Conservation (phyloP, 371 early-diverging fungal genomes). For the Spiromyces aspiralis region DNA sequence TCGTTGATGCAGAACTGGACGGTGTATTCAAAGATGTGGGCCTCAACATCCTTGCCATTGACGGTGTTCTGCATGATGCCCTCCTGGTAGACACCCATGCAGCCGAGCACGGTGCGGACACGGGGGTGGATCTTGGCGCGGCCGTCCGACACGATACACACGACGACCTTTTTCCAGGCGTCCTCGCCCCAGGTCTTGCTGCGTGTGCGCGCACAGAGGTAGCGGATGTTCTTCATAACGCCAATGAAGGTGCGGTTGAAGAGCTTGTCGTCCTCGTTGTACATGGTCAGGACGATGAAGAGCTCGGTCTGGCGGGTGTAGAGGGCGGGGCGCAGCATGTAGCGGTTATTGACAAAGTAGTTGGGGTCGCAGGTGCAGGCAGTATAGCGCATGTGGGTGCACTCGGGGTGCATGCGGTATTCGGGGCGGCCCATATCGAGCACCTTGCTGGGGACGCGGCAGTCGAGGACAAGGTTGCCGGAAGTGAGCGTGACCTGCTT, state of each 20-base stretch:
- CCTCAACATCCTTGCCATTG: slow-evolving; percentile 44
- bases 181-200: slow-evolving; percentile 68
- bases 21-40: slow-evolving; percentile 87
- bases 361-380: slow-evolving; percentile 75
- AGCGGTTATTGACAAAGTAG: slow-evolving; percentile 49
- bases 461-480: slow-evolving; percentile 51
- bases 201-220: slow-evolving; percentile 62
- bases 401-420: slow-evolving; percentile 42
- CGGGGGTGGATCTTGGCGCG: slow-evolving; percentile 54
- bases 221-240: slow-evolving; percentile 72
- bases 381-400: slow-evolving; percentile 61
- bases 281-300: slow-evolving; percentile 82
- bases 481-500: slow-evolving; percentile 38
- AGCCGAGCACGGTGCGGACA: slow-evolving; percentile 60
- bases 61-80: slow-evolving; percentile 61
- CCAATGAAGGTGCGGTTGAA: slow-evolving; percentile 71
- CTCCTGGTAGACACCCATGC: slow-evolving; percentile 83
- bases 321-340: slow-evolving; percentile 61
- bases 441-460: slow-evolving; percentile 43
- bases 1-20: slow-evolving; percentile 61
- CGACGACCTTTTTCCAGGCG: slow-evolving; percentile 79
- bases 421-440: slow-evolving; percentile 29
- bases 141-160: slow-evolving; percentile 74
- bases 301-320: slow-evolving; percentile 70
- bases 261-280: slow-evolving; percentile 79